Evolutionary conservation across 2,329 filamentous ascomycete genomes (phyloP), one percentile per base, ranked within the genome.

Genomic region (Fusarium setosum): DNA sequence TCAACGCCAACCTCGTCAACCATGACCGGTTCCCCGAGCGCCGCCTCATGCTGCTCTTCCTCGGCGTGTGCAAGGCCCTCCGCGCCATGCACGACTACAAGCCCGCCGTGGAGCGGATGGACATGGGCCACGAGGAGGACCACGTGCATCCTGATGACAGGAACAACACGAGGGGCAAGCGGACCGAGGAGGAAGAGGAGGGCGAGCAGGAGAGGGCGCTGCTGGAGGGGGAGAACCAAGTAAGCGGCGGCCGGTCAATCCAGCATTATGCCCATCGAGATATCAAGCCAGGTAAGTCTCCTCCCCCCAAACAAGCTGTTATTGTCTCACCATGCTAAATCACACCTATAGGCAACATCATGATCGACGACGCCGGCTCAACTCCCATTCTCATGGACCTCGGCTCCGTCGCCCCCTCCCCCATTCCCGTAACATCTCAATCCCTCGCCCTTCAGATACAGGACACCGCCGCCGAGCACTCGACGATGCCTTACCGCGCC

Each of bases 1-100:
- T 99, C 83, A 99, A 99, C 79, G 95, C 96, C 66, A 99, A 99
- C 79, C 83, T 98, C 54, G 95, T 99, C 78, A 98, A 98, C 79
- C 93, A 97, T 76, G 92, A 92, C 34, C 86, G 86, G 50, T 98
- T 99, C 73, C 94, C 95, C 1, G 95, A 98, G 81, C 87, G 90
- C 75, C 86, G 90, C 72, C 83, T 99, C 63, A 95, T 98, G 94
- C 84, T 90, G 59, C 80, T 99, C 60, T 97, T 99, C 77, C 82
- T 97, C 38, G 96, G 96, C 15, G 94, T 99, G 3, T 97, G 95
- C 77, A 89, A 89, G 72, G 96, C 93, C 40, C 81, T 99, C 60
- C 90, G 91, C 75, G 88, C 90, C 32, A 97, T 99, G 93, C 96
- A 99, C 79, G 87, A 94, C 71, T 97, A 97, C 76, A 87, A 86